A percentile compares a stretch with the other conserved stretches of the same genome.
Evolutionary conservation across 2,329 filamentous ascomycete species (phyloP).

Genomic region (Hypocreales sp.): DNA sequence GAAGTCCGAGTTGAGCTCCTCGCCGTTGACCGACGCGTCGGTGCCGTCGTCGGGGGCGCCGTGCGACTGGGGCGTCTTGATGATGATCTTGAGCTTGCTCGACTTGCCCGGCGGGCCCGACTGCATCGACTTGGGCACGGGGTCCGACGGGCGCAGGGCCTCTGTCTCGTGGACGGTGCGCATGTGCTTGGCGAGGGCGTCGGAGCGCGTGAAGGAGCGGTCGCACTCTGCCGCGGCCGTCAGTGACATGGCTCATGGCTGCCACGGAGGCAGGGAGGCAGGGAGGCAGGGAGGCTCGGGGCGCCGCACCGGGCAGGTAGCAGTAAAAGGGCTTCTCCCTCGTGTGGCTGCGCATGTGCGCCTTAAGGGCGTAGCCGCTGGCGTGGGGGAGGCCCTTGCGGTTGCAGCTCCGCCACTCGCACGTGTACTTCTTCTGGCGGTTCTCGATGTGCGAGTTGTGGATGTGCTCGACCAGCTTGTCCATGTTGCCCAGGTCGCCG

Average conservation of each 20-base stretch:
- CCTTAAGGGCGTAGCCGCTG: conserved; percentile 87
- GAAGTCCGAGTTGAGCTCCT: conserved; percentile 41
- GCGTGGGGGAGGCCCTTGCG: conserved; percentile 85
- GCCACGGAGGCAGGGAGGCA: no score
- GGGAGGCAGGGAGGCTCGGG: no score
- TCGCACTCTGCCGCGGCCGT: conserved; percentile 76
- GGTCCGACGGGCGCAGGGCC: conserved; percentile 65
- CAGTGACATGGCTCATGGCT: no score
- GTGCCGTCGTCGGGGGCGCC: conserved; percentile 33
- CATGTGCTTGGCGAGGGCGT: conserved; percentile 96
- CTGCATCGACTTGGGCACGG: conserved; percentile 56
- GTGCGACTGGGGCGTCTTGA: conserved; percentile 45
- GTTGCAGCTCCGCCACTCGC: conserved; percentile 85
- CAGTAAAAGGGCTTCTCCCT: conserved; percentile 98
- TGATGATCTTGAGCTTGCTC: conserved; percentile 45
- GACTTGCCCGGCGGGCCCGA: conserved; percentile 25
- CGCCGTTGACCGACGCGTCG: conserved; percentile 38
- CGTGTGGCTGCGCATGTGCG: conserved; percentile 95
- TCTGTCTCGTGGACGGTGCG: conserved; percentile 97
- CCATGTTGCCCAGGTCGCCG: conserved; percentile 66
- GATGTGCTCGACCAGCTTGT: conserved; percentile 65
- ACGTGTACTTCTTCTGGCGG: conserved; percentile 93
- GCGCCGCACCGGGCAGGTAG: conserved; percentile 71
- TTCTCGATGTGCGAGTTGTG: conserved; percentile 91
- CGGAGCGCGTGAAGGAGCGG: conserved; percentile 86